phyloP scores from a whole-genome alignment of 768 basidiomycete genomes.

The Suillus sp. region DNA sequence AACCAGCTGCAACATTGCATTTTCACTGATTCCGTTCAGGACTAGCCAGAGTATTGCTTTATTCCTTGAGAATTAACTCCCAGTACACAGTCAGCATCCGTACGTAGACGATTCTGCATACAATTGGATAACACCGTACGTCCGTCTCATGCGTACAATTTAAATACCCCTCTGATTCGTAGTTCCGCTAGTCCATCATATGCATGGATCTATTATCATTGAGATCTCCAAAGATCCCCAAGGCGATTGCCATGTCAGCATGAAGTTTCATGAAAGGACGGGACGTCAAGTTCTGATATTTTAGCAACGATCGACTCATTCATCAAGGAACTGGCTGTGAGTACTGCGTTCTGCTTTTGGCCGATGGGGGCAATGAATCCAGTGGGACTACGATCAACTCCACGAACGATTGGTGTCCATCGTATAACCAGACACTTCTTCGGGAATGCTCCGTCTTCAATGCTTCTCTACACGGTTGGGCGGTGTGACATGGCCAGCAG shows the following conservation, averaged over 20 bases:
- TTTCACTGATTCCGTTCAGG: too few relatives aligned
- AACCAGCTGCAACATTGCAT: too few relatives aligned
- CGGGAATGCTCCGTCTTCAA: conserved; percentile 32
- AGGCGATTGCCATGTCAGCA: conserved; percentile 64
- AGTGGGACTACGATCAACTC: conserved; percentile 33
- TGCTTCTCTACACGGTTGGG: conserved; percentile 23
- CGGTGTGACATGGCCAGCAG: not conserved
- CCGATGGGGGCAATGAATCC: not conserved
- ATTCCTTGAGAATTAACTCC: too few relatives aligned
- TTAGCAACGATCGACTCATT: conserved; percentile 36
- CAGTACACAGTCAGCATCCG: too few relatives aligned
- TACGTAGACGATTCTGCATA: too few relatives aligned
- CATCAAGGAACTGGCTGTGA: conserved; percentile 25
- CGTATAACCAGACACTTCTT: conserved; percentile 33
- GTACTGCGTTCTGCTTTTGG: not conserved
- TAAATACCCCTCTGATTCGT: conserved; percentile 1
- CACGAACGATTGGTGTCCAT: conserved; percentile 35
- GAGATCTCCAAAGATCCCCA: conserved; percentile 64
- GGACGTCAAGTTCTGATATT: conserved; percentile 62
- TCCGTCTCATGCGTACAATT: conserved; percentile 15
- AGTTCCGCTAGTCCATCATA: conserved; percentile 56
- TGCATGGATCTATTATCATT: conserved; percentile 68
- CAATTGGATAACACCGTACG: too few relatives aligned
- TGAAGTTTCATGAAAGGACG: conserved; percentile 81
- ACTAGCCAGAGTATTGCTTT: too few relatives aligned